A percentile compares a stretch with the other conserved stretches of the same genome.
phyloP scores from a whole-genome alignment of 345 rosid genomes.

The Trapa bicornis region DNA sequence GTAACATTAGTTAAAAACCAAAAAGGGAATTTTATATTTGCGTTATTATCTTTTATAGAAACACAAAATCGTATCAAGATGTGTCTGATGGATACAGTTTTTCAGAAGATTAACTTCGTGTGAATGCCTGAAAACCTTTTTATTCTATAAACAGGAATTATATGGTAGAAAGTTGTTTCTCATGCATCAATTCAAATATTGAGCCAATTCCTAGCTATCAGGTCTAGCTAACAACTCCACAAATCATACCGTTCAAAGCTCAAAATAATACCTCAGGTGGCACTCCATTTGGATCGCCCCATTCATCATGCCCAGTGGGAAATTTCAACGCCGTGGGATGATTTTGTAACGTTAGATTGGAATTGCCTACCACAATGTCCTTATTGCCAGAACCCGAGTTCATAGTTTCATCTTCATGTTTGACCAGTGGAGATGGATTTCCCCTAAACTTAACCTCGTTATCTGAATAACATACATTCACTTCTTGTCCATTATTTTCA shows the following conservation, averaged over 20 bases:
- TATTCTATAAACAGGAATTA: neutral
- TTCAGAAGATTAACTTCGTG: neutral
- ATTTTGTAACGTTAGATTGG: constrained; percentile 22
- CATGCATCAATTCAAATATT: neutral
- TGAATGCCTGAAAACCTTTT: neutral
- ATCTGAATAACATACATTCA: constrained; percentile 71
- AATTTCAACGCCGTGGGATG: constrained; percentile 22
- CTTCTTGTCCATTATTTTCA: constrained; percentile 36
- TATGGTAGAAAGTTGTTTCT: neutral
- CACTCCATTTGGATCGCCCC: constrained; percentile 68
- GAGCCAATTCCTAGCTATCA: neutral
- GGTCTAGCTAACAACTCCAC: neutral
- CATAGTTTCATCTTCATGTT: constrained; percentile 31
- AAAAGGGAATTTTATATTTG: neutral
- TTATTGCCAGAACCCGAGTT: constrained; percentile 19
- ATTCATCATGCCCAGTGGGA: constrained; percentile 17
- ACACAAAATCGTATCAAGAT: neutral
- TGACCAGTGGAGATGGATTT: constrained; percentile 36
- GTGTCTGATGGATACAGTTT: neutral
- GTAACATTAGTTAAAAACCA: neutral
- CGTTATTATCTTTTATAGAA: neutral
- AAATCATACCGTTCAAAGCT: constrained; percentile 6
- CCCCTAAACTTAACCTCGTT: constrained; percentile 51
- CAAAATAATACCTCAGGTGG: constrained; percentile 69
- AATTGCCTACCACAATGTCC: constrained; percentile 23